These are phyloP conservation scores for Microcera coccophila DNA, from an alignment of 2,329 filamentous ascomycete species.

Conservation along the genomic window DNA sequence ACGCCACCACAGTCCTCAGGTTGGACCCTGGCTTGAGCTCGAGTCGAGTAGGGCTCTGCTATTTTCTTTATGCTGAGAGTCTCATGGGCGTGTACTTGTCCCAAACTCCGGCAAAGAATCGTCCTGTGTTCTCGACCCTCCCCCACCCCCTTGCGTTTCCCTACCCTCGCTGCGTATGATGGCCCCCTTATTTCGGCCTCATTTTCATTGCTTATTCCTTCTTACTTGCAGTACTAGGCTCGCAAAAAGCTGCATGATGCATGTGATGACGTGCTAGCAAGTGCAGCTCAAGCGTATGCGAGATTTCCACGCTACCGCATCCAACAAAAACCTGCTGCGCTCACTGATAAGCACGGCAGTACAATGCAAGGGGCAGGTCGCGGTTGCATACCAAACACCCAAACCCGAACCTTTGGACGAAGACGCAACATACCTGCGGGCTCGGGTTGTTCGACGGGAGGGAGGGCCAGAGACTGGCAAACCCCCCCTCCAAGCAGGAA, in stretches of 20 bases:
- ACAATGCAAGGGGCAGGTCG: constrained; percentile 5
- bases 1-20: constrained; percentile 8
- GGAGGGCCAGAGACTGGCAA: constrained; percentile 17
- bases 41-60: constrained; percentile 5
- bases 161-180: constrained; percentile 1
- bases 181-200: constrained; percentile 7
- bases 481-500: constrained; percentile 26
- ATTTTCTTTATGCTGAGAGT: constrained; percentile 3
- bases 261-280: too few species aligned
- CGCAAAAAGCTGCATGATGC: not conserved
- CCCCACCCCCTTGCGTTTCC: constrained; percentile 4
- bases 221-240: not conserved
- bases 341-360: not conserved
- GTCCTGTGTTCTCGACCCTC: too few species aligned
- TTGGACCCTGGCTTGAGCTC: not conserved
- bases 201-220: constrained; percentile 17
- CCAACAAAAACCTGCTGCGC: too few species aligned
- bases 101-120: too few species aligned
- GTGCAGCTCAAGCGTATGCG: constrained; percentile 9
- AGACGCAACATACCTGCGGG: constrained; percentile 19
- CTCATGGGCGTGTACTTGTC: constrained; percentile 4
- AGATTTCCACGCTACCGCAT: too few species aligned
- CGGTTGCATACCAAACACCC: constrained; percentile 21
- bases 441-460: constrained; percentile 20
- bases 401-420: constrained; percentile 16